Base-by-base conservation (phyloP, 2,329 filamentous ascomycete genomes). In the Ophiostoma pallidulum region DNA sequence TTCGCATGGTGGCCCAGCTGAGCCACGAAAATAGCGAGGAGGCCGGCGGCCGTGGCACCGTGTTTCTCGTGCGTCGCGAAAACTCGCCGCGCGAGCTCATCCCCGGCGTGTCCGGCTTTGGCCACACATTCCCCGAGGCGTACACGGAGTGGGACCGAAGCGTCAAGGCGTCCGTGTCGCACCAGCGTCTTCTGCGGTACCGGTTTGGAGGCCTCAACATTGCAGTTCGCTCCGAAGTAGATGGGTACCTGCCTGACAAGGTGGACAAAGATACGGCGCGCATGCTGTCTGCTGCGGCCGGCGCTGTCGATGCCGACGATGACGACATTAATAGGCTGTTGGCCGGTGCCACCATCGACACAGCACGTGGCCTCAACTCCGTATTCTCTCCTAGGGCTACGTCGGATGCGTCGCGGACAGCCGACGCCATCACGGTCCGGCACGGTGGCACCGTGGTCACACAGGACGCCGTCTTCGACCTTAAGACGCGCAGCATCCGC, bases 91-190 rank as follows among this genome's bases (percentile, higher is more conserved):
- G 60, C 0, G 77, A 82, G 53, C 57, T 68, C 0, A 78, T 86
- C 5, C 54, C 63, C 0, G 67, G 67, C n/a, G 63, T 86, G 0
- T 55, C 55, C 14, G 83, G 82, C 0, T 84, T 70, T 54, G 81
- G 82, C 0, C 80, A 86, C 54, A 71, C 76, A 0, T 86, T 87
- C 53, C 78, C 78, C 0, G 78, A 84, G 41, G 68, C 69, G 1
- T 80, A 84, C 56, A 86, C 83, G 0, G 76, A 69, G 0, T 86
- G 81, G 80, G 72, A 75, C 9, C 10, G 55, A 0, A 69, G 68
- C 1, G 72, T 78, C 0, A 69, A 66, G 39, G 66, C 68, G 0
- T 85, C 80, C 0, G 63, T 62, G 2, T 78, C 77, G 0, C 78
- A 86, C 51, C 80, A 86, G 56, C 69, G 81, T 2, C 57, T 86